A percentile compares a stretch with the other conserved stretches of the same genome.
Evolutionary conservation across 129 eudicot species (phyloP).

Genomic region (Centaurea solstitialis): DNA sequence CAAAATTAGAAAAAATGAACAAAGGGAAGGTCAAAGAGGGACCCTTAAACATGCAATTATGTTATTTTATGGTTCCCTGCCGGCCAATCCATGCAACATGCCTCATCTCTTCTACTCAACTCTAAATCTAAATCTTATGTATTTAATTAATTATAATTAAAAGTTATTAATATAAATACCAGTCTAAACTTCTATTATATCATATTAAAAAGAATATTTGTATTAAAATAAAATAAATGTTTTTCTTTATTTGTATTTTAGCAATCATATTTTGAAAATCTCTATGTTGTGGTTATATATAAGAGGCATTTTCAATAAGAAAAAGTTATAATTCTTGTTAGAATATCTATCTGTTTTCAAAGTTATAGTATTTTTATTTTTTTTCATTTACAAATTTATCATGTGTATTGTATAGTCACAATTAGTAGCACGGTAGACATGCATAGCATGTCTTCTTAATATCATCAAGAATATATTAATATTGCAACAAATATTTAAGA

Average conservation of each 20-base stretch:
- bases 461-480: too few relatives aligned
- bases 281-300: not conserved
- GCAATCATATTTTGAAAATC: too few relatives aligned
- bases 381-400: too few relatives aligned
- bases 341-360: not conserved
- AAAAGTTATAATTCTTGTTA: too few relatives aligned
- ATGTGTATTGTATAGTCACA: too few relatives aligned
- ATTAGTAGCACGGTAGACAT: too few relatives aligned
- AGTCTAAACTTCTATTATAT: not conserved
- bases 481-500: too few relatives aligned
- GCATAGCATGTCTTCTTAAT: too few relatives aligned
- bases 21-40: not conserved
- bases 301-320: not conserved
- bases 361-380: not conserved
- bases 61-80: conserved; percentile 3
- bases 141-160: not conserved
- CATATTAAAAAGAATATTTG: too few relatives aligned
- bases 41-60: conserved; percentile 7
- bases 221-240: too few relatives aligned
- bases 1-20: not conserved
- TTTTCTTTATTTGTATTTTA: too few relatives aligned
- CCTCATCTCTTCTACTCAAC: not conserved
- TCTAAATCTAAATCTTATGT: too few relatives aligned
- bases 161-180: not conserved
- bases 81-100: conserved; percentile 20